Conservation (phyloP, 768 basidiomycete species). For the Kwoniella sp. region DNA sequence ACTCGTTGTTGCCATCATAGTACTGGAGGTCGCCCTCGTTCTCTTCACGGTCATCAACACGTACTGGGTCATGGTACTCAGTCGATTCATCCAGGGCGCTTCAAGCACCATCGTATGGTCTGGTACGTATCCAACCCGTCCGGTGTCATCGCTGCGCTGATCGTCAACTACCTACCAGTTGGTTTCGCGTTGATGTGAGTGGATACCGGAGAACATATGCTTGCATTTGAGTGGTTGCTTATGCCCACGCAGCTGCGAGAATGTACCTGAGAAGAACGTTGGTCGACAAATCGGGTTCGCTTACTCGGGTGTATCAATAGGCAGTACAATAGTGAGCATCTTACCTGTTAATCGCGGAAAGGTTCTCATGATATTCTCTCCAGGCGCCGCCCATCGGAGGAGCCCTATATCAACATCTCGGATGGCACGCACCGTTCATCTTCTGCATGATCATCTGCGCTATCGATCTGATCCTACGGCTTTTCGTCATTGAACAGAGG, state of each 20-base stretch:
- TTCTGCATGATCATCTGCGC: constrained; percentile 37
- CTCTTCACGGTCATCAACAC: constrained; percentile 36
- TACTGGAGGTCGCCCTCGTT: constrained; percentile 25
- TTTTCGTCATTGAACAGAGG: constrained; percentile 40
- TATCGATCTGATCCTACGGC: constrained; percentile 32
- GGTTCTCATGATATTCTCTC: background rate
- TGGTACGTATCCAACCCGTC: no score
- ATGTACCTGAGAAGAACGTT: constrained; percentile 31
- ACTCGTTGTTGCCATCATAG: constrained; percentile 27
- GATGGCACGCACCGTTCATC: constrained; percentile 45
- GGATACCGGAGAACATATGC: background rate
- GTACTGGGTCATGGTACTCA: constrained; percentile 38
- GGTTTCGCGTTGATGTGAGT: constrained; percentile 22
- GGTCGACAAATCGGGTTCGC: constrained; percentile 45
- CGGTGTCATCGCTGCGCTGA: background rate
- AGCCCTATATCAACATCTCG: constrained; percentile 32
- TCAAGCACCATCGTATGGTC: constrained; percentile 34
- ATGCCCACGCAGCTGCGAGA: constrained; percentile 28
- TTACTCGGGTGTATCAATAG: constrained; percentile 36
- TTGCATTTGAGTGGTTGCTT: background rate
- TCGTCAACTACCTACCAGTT: background rate
- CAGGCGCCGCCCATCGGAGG: constrained; percentile 41
- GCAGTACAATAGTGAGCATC: constrained; percentile 27
- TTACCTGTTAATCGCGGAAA: background rate
- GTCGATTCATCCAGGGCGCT: constrained; percentile 30